Evolutionary conservation across 2,329 filamentous ascomycete species (phyloP).

Genomic region (Penicillium sp.): DNA sequence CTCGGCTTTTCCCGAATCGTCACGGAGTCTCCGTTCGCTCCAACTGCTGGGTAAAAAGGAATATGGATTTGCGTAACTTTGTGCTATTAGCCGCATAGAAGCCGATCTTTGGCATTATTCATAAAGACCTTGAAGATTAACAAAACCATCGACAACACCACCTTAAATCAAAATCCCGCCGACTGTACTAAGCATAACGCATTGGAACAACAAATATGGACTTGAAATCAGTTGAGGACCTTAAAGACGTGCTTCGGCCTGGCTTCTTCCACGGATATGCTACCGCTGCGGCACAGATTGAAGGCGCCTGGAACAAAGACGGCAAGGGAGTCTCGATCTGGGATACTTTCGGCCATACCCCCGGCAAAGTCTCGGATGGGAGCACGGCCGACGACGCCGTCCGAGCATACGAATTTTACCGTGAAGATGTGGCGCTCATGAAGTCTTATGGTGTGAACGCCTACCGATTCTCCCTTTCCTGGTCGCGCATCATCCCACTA

Average conservation of each 20-base stretch:
- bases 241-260: conserved; percentile 33
- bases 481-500: conserved; percentile 75
- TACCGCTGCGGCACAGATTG: conserved; percentile 64
- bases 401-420: conserved; percentile 78
- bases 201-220: conserved; percentile 26
- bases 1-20: conserved; percentile 17
- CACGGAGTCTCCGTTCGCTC: conserved; percentile 21
- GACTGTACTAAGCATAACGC: conserved; percentile 6
- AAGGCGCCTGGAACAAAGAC: conserved; percentile 73
- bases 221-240: conserved; percentile 35
- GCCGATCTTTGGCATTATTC: not conserved
- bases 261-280: conserved; percentile 41
- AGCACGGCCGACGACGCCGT: conserved; percentile 75
- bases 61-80: not conserved
- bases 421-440: conserved; percentile 74
- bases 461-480: conserved; percentile 82
- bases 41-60: conserved; percentile 16
- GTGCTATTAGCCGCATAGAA: conserved; percentile 3
- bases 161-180: not conserved
- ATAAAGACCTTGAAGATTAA: not conserved
- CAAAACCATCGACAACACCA: not conserved
- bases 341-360: conserved; percentile 77
- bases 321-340: conserved; percentile 80
- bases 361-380: conserved; percentile 78
- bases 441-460: conserved; percentile 72